Evolutionary conservation across 2,329 filamentous ascomycete genomes (phyloP), one percentile per base, ranked within the genome.

Genomic region (Neocucurbitaria cava): DNA sequence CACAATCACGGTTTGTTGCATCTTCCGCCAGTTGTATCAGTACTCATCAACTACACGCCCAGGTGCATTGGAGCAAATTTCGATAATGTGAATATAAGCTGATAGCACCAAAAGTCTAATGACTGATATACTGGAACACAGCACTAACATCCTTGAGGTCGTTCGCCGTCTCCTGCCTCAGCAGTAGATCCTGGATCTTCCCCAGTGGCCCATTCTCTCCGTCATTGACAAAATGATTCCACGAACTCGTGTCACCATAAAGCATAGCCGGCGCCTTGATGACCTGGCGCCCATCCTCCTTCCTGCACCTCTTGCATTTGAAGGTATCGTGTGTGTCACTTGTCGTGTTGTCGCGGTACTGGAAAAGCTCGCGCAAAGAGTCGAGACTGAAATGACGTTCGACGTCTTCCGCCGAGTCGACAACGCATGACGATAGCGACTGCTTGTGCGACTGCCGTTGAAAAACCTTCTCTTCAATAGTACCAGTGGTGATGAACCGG

Each of bases 391-490:
- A 99, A 77, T 99, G 95, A 3, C 95, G 87, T 77, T 99, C 95
- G 1, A 99, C 95, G 64, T 99, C 95, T 77, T 99, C 94, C 1
- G 92, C 94, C 2, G 90, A 93, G 76, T 99, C 95, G 7, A 99
- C 95, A 4, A 99, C 95, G 66, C 93, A 97, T 0, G 92, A 96
- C 0, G 94, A 98, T 1, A 99, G 82, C 7, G 92, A 96, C 77
- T 99, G 95, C 78, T 99, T 99, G 81, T 99, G 96, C 0, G 91
- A 96, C 72, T 99, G 95, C 9, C 96, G 89, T 76, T 99, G 95
- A 79, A 99, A 99, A 65, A 99, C 97, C 79, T 99, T 99, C 77
- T 99, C 95, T 73, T 99, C 95, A 58, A 99, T 99, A 0, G 93
- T 97, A 3, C 95, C 95, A 0, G 96, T 98, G 0, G 93, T 91